These are phyloP conservation scores for Podospora australis DNA, from an alignment of 495 filamentous ascomycete species.

Conservation along the genomic window DNA sequence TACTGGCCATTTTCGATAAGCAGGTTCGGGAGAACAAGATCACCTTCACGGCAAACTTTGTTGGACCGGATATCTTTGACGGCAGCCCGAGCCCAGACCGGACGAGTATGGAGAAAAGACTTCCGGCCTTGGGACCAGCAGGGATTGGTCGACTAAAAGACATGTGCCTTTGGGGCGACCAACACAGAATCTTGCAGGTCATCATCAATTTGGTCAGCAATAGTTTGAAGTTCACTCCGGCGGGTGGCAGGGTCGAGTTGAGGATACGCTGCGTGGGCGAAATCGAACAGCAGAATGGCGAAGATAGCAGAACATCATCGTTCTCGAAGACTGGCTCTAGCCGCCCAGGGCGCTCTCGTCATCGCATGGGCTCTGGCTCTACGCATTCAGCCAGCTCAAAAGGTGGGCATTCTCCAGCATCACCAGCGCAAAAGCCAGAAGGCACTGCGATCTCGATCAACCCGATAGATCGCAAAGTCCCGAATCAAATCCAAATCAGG, in stretches of 20 bases:
- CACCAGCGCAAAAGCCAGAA: constrained; percentile 18
- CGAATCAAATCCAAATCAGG: constrained; percentile 40
- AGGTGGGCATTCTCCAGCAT: constrained; percentile 19
- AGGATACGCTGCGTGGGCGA: constrained; percentile 66
- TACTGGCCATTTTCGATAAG: constrained; percentile 80
- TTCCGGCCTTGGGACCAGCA: constrained; percentile 48
- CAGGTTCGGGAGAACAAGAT: constrained; percentile 76
- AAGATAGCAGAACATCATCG: constrained; percentile 44
- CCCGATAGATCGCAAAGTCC: constrained; percentile 46
- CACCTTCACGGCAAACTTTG: constrained; percentile 61
- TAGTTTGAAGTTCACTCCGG: constrained; percentile 84
- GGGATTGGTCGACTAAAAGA: constrained; percentile 63
- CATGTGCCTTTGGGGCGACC: constrained; percentile 78
- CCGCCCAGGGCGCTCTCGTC: constrained; percentile 32
- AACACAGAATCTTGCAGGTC: constrained; percentile 80
- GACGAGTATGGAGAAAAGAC: constrained; percentile 31
- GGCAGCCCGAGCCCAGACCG: constrained; percentile 25
- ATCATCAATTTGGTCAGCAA: constrained; percentile 93
- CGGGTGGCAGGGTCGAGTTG: constrained; percentile 65
- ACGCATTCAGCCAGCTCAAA: constrained; percentile 42
- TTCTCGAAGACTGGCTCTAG: constrained; percentile 41
- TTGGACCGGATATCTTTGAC: constrained; percentile 43
- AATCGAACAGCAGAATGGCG: constrained; percentile 26
- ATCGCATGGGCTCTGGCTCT: constrained; percentile 43
- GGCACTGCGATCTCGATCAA: constrained; percentile 53